Conservation (phyloP, 208 protist species). For the Acanthamoeba royreba region DNA sequence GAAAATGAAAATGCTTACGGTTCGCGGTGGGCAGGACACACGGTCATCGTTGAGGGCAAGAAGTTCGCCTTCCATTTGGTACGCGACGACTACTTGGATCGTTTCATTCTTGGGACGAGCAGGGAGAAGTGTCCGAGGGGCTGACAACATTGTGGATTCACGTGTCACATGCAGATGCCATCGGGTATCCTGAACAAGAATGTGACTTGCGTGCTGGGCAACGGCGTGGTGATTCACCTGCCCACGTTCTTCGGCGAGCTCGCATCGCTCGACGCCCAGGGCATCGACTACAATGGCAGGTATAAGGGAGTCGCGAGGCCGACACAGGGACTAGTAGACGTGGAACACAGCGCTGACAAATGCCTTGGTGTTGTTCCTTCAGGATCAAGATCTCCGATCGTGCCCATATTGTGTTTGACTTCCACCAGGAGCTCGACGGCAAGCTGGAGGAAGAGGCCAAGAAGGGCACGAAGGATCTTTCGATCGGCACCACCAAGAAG, state of each 20-base stretch:
- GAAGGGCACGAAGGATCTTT: not conserved
- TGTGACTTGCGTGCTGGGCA: constrained; percentile 65
- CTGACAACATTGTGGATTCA: too few relatives aligned
- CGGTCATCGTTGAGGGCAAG: constrained; percentile 76
- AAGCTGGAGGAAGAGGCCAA: constrained; percentile 41
- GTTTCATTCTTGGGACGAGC: not conserved
- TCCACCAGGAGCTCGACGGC: constrained; percentile 76
- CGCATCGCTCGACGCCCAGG: constrained; percentile 60
- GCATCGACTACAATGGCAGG: constrained; percentile 58
- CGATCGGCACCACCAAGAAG: constrained; percentile 68
- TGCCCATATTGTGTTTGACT: constrained; percentile 82
- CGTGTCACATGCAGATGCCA: constrained; percentile 60
- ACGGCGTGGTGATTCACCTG: constrained; percentile 80
- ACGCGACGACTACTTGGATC: constrained; percentile 14
- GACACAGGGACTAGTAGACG: not conserved
- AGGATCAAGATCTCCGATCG: constrained; percentile 78
- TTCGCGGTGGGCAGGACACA: constrained; percentile 75
- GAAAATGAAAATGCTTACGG: too few relatives aligned
- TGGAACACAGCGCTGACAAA: not conserved
- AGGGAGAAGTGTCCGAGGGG: too few relatives aligned
- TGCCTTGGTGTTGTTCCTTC: not conserved
- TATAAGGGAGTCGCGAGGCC: not conserved
- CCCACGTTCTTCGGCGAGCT: constrained; percentile 79
- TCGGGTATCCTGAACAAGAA: constrained; percentile 69
- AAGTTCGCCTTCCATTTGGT: constrained; percentile 78